Percentiles rank a stretch among this genome's conserved stretches.
Conservation (phyloP, 805 yeast species). For the Cyberlindnera maclurae region DNA sequence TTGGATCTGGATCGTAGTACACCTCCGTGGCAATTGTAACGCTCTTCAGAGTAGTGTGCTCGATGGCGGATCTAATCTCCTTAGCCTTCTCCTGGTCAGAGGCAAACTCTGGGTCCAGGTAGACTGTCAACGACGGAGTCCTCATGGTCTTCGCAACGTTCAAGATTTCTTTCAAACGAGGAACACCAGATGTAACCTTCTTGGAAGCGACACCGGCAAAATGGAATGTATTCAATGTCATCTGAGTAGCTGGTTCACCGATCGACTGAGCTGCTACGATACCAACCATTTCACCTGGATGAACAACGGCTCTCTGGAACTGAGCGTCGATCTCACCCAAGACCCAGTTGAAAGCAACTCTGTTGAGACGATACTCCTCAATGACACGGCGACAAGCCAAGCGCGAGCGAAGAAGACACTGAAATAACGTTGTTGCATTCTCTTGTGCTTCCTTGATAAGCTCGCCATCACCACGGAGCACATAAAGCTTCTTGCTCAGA, state of each 20-base stretch:
- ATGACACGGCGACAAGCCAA: slow-evolving; percentile 84
- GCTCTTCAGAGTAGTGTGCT: slow-evolving; percentile 89
- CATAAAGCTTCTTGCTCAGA: slow-evolving; percentile 59
- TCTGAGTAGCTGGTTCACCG: slow-evolving; percentile 98
- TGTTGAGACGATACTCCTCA: slow-evolving; percentile 81
- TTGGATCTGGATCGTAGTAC: slow-evolving; percentile 96
- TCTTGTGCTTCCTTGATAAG: slow-evolving; percentile 80
- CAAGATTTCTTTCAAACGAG: slow-evolving; percentile 95
- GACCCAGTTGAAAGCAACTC: slow-evolving; percentile 92
- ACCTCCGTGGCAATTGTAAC: slow-evolving; percentile 97
- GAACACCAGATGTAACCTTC: slow-evolving; percentile 95
- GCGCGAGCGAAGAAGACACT: slow-evolving; percentile 88
- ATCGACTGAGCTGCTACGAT: slow-evolving; percentile 95
- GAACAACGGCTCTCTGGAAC: slow-evolving; percentile 84
- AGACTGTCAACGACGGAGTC: slow-evolving; percentile 99
- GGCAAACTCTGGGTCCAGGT: slow-evolving; percentile 72
- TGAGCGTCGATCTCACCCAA: slow-evolving; percentile 90
- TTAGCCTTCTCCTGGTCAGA: slow-evolving; percentile 91
- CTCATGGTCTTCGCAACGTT: slow-evolving; percentile 97
- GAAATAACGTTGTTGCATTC: slow-evolving; percentile 86
- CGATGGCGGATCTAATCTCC: slow-evolving; percentile 92
- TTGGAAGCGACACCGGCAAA: slow-evolving; percentile 96
- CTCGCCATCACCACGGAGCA: slow-evolving; percentile 75
- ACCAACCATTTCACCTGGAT: slow-evolving; percentile 99
- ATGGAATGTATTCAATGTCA: slow-evolving; percentile 96